Conservation (phyloP, 352 stramenopile species). For the Peronosclerospora sorghi region DNA sequence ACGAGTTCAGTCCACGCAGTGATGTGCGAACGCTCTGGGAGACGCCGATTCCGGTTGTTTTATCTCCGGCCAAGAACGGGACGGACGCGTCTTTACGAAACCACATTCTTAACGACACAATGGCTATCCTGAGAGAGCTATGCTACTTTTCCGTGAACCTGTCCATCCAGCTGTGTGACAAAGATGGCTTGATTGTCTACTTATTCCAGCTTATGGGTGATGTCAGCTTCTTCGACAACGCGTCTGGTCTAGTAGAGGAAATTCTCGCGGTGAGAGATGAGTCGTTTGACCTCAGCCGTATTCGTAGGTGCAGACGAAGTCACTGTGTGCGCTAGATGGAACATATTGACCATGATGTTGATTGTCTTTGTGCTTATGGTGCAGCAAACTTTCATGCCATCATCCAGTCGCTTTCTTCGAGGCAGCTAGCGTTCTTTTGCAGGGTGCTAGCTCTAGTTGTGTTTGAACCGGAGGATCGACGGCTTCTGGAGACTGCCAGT, state of each 20-base stretch:
- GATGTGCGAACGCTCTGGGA: constrained; percentile 56
- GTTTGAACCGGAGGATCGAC: constrained; percentile 92
- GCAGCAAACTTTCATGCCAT: constrained; percentile 86
- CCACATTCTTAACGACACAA: constrained; percentile 59
- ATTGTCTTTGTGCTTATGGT: constrained; percentile 5
- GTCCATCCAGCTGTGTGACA: constrained; percentile 57
- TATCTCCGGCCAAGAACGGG: constrained; percentile 27
- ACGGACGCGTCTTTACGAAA: constrained; percentile 38
- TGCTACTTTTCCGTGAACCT: constrained; percentile 71
- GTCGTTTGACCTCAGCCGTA: constrained; percentile 64
- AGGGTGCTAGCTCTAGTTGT: constrained; percentile 91
- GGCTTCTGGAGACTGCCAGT: constrained; percentile 87
- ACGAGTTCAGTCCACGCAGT: constrained; percentile 23
- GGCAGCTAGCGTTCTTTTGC: constrained; percentile 92
- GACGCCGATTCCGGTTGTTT: constrained; percentile 22
- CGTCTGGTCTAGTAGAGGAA: constrained; percentile 87
- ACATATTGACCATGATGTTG: not conserved
- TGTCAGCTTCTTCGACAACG: constrained; percentile 85
- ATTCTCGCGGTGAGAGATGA: constrained; percentile 83
- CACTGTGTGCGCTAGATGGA: not conserved
- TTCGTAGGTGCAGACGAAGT: constrained; percentile 28
- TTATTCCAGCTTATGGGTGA: constrained; percentile 90
- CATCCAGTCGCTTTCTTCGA: constrained; percentile 80
- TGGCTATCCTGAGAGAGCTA: constrained; percentile 70
- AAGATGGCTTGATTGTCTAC: constrained; percentile 85